phyloP scores from a whole-genome alignment of 768 basidiomycete species.

The Suillus paluster region DNA sequence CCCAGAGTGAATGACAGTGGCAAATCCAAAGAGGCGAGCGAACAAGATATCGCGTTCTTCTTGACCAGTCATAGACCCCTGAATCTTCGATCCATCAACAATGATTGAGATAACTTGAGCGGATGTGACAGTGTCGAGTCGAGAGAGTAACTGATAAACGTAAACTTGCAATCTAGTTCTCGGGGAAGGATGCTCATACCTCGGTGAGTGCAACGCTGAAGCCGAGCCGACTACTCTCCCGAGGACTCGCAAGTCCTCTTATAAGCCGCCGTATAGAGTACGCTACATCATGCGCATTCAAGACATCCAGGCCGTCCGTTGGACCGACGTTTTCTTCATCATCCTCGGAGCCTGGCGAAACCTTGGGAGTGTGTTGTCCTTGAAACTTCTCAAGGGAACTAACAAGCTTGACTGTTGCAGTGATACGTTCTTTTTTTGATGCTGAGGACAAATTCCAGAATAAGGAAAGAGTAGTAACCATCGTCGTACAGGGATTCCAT shows the following conservation, averaged over 20 bases:
- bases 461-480: conserved; percentile 88
- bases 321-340: conserved; percentile 47
- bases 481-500: conserved; percentile 28
- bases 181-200: conserved; percentile 49
- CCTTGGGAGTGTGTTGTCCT: conserved; percentile 54
- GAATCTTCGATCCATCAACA: conserved; percentile 68
- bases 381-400: conserved; percentile 87
- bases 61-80: conserved; percentile 82
- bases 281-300: conserved; percentile 89
- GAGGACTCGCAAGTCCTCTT: conserved; percentile 86
- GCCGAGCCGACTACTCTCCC: conserved; percentile 92
- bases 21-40: conserved; percentile 89
- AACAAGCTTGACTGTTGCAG: conserved; percentile 86
- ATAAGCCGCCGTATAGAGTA: conserved; percentile 90
- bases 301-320: conserved; percentile 56
- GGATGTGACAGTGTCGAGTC: conserved; percentile 78
- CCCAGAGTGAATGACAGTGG: conserved; percentile 83
- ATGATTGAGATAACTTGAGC: conserved; percentile 78
- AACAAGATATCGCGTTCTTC: conserved; percentile 94
- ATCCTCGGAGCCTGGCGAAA: conserved; percentile 37
- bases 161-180: background rate
- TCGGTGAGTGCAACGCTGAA: conserved; percentile 97
- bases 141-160: conserved; percentile 67
- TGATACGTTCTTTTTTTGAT: conserved; percentile 77
- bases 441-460: conserved; percentile 93